Evolutionary conservation across 2,329 filamentous ascomycete species (phyloP), one percentile per base, ranked within the genome.

Genomic region (Monosporascus sp.): DNA sequence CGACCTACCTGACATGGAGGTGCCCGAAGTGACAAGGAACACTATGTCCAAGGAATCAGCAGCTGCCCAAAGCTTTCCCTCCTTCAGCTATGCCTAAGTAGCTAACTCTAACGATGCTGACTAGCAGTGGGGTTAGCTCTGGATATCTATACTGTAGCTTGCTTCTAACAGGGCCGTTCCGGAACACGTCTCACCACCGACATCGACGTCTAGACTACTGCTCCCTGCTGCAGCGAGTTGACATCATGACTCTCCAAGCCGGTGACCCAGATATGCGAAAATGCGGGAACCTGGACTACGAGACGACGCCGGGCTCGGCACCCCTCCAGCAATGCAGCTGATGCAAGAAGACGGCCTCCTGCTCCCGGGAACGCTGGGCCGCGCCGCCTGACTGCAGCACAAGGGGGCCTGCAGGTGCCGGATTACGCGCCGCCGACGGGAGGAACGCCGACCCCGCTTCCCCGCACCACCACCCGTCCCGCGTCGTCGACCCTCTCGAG

Each of bases 371-470:
- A 22, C 53, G 54, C 26, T 48, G 49, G n/a, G 38, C 37, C 20
- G 50, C 19, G 20, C 57, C 48, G 27, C 40, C 49, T 19, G n/a
- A 24, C 11, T 59, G 62, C 51, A 6, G 38, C 38, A 20, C 38
- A 41, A 62, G 59, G 50, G 44, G 3, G 11, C 8, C 1, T 62
- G n/a, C n/a, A n/a, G n/a, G n/a, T n/a, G n/a, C n/a, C 24, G 24
- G 24, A 26, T 26, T 6, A 5, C n/a, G 7, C 24, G 27, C 3
- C 27, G 27, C 27, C 27, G 27, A 11, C 27, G 27, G 19, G 27
- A 27, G 22, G 26, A 51, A 51, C 36, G 41, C 22, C n/a, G 24
- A 47, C 22, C 40, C 24, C 17, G n/a, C 20, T 8, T 14, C 20
- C 16, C 52, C 24, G 19, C 46, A 43, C 45, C 48, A 56, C 50